Evolutionary conservation across 73 alveolate species (phyloP).

Genomic region (Tetrahymena borealis): DNA sequence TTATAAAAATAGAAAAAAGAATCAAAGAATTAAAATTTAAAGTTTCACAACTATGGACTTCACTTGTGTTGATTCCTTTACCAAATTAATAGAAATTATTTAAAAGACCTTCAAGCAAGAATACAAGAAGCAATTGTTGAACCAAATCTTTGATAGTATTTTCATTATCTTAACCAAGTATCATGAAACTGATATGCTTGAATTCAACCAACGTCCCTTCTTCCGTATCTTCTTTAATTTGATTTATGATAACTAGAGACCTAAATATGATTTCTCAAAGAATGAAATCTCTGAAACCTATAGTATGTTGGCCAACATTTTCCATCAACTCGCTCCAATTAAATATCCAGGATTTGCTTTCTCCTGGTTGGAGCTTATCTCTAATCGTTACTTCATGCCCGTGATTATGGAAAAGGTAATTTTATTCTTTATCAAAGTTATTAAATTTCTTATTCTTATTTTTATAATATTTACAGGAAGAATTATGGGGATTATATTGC

Average conservation of each 20-base stretch:
- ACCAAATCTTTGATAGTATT: slow-evolving; percentile 66
- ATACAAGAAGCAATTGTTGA: slow-evolving; percentile 61
- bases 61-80: slow-evolving; percentile 67
- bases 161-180: slow-evolving; percentile 65
- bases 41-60: slow-evolving; percentile 43
- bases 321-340: slow-evolving; percentile 76
- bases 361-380: slow-evolving; percentile 94
- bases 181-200: slow-evolving; percentile 58
- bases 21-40: slow-evolving; percentile 42
- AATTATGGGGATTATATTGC: not conserved
- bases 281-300: slow-evolving; percentile 19
- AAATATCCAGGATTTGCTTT: slow-evolving; percentile 91
- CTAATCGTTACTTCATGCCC: slow-evolving; percentile 71
- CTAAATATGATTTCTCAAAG: slow-evolving; percentile 38
- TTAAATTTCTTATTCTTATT: not conserved
- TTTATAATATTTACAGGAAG: not conserved
- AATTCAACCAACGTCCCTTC: slow-evolving; percentile 85
- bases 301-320: slow-evolving; percentile 69
- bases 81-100: slow-evolving; percentile 52
- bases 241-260: slow-evolving; percentile 43
- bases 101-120: slow-evolving; percentile 36
- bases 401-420: not conserved
- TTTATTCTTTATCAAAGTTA: not conserved
- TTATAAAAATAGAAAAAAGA: slow-evolving; percentile 32
- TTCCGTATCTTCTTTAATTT: slow-evolving; percentile 71